These are phyloP conservation scores for Colletotrichum lupini DNA, from an alignment of 2,329 filamentous ascomycete species.

Conservation along the genomic window DNA sequence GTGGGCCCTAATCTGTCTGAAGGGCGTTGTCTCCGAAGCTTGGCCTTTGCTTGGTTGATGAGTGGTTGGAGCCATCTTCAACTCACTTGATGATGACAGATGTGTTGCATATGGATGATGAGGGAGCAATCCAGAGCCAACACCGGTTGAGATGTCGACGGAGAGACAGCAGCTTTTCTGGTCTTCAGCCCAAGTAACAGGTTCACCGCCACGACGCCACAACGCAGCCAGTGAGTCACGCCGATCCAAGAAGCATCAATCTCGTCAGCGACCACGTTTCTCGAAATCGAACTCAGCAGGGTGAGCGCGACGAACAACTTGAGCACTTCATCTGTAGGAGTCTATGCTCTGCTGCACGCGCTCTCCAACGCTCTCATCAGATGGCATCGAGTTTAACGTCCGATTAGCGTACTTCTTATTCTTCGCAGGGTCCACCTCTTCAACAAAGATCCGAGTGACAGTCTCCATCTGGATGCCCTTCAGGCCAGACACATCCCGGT, in stretches of 20 bases:
- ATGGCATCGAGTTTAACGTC: neutral
- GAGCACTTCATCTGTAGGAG: neutral
- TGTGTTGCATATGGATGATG: neutral
- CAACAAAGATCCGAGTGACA: conserved; percentile 54
- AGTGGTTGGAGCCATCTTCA: neutral
- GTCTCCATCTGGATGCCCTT: conserved; percentile 56
- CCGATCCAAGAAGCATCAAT: neutral
- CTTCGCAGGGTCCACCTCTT: conserved; percentile 45
- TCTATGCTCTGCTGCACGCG: conserved; percentile 18
- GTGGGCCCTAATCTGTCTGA: conserved; percentile 63
- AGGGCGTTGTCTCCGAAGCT: neutral
- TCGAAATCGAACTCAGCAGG: neutral
- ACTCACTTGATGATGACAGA: too few relatives aligned
- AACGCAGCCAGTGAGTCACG: neutral
- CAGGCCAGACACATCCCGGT: neutral
- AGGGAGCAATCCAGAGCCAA: neutral
- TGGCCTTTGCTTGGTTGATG: neutral
- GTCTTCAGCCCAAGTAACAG: neutral
- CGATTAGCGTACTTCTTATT: conserved; percentile 27
- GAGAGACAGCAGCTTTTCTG: neutral
- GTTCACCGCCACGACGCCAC: neutral
- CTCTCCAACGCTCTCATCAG: conserved; percentile 2
- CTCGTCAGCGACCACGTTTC: neutral
- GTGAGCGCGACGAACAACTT: neutral
- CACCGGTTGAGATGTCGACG: too few relatives aligned